Percentiles rank a stretch among this genome's conserved stretches.
Conservation (phyloP, 371 early-diverging fungal genomes). For the Mortierella sp. region DNA sequence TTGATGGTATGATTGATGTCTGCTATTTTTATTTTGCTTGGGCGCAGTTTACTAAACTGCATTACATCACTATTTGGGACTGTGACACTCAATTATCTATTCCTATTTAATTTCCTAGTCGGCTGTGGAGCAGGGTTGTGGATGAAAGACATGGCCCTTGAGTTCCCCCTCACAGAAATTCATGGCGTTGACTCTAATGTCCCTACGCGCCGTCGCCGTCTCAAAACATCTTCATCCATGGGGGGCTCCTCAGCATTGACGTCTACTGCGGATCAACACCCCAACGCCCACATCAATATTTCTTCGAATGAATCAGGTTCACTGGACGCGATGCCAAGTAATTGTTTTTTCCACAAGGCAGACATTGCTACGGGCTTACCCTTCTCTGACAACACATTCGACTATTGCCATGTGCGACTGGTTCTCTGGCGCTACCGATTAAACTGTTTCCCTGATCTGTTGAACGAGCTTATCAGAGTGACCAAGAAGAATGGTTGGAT, state of each 20-base stretch:
- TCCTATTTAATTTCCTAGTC: constrained; percentile 26
- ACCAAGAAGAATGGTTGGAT: constrained; percentile 64
- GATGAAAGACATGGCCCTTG: constrained; percentile 71
- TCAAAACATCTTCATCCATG: background rate
- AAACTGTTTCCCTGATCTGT: constrained; percentile 44
- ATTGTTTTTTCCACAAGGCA: constrained; percentile 55
- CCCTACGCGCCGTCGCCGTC: constrained; percentile 43
- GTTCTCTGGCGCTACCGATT: constrained; percentile 49
- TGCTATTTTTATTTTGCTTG: background rate
- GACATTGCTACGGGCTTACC: constrained; percentile 51
- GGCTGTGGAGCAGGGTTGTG: constrained; percentile 72
- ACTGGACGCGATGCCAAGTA: constrained; percentile 46
- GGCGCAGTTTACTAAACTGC: background rate
- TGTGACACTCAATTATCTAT: background rate
- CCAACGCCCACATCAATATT: background rate
- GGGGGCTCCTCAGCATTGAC: background rate
- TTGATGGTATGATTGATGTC: constrained; percentile 39
- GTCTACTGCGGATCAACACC: background rate
- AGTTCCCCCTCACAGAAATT: constrained; percentile 67
- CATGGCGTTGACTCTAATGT: constrained; percentile 56
- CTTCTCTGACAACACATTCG: constrained; percentile 56
- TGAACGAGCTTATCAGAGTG: constrained; percentile 58
- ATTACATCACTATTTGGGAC: background rate
- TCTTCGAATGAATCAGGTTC: background rate
- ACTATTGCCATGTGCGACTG: constrained; percentile 54